Evolutionary conservation across 495 filamentous ascomycete genomes (phyloP).

Genomic region (Hypoxylon rickii): DNA sequence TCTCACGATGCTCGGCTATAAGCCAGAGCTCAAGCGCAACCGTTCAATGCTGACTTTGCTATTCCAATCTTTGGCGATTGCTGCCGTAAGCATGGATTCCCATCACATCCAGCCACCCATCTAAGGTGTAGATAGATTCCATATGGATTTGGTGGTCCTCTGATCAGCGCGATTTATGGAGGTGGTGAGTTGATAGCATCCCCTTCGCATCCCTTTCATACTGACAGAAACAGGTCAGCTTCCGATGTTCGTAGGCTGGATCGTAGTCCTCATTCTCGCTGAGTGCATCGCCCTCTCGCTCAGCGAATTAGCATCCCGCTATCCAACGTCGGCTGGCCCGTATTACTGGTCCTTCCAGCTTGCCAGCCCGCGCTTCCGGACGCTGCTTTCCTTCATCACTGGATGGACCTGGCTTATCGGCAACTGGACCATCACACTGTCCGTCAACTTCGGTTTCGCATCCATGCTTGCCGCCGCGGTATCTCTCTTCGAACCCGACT

Average conservation of each 20-base stretch:
- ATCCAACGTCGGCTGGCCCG: constrained; percentile 59
- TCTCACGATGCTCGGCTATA: constrained; percentile 63
- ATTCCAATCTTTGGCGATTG: constrained; percentile 47
- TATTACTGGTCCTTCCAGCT: constrained; percentile 65
- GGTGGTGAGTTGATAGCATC: constrained; percentile 35
- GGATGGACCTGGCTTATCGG: constrained; percentile 61
- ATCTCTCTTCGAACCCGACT: constrained; percentile 50
- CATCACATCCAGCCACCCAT: background rate
- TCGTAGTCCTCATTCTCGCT: constrained; percentile 58
- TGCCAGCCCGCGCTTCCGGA: constrained; percentile 50
- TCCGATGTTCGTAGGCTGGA: constrained; percentile 53
- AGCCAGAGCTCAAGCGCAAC: constrained; percentile 63
- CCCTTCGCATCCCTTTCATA: background rate
- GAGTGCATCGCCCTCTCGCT: constrained; percentile 59
- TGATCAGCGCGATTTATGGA: constrained; percentile 45
- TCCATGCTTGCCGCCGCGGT: constrained; percentile 58
- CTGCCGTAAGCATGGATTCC: constrained; percentile 43
- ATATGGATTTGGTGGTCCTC: constrained; percentile 46
- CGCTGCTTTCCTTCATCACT: constrained; percentile 60
- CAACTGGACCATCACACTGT: constrained; percentile 62
- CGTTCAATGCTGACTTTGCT: constrained; percentile 49
- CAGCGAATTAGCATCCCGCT: constrained; percentile 61
- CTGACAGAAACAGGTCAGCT: constrained; percentile 28
- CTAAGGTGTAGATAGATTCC: constrained; percentile 38
- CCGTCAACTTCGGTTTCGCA: constrained; percentile 62